Base-by-base conservation (phyloP, 75 land plant genomes). In the Sequoia sempervirens region DNA sequence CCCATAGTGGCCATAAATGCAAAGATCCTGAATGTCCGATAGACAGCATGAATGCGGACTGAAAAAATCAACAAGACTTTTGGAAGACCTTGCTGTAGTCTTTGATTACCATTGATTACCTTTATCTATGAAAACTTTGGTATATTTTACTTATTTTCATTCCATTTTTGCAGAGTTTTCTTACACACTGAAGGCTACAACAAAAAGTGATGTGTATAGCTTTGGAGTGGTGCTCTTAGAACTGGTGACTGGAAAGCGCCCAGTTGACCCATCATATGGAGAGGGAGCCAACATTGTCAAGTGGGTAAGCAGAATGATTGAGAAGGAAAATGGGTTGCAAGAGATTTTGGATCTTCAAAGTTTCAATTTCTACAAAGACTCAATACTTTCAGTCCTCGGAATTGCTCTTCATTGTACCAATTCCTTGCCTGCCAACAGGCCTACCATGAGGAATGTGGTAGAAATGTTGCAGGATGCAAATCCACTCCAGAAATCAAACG, bases 381-480 rank as follows among this genome's bases (percentile, higher is more conserved):
- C 86, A 76, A 84, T 86, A 81, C 81, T 75, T 40, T 30, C 43
- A 47, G 87, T 84, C 8, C 80, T 86, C 47, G 17, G 81, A 30
- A 58, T 86, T 38, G 87, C 87, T 28, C 82, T 86, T 81, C 81
- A 66, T 30, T 86, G 87, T 79, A 86, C 87, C 34, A 73, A 70
- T 56, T 85, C 87, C 34, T 68, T 83, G 47, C 87, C 87, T 1
- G 32, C 23, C 11, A 64, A 72, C 74, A 70, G 87, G 36, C 87
- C 87, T 41, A 46, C 87, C 34, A 86, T 86, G 87, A 43, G 87
- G 20, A 80, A 86, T 45, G 87, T 84, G 53, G 87, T 86, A 46
- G 81, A 58, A 46, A 18, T 86, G 61, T 79, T 86, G 54, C 43
- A 69, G 64, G 81, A 84, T 41, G 81, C 84, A 30, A 50, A 74